Percentiles rank a stretch among this genome's conserved stretches.
Conservation (phyloP, 2,329 filamentous ascomycete species). For the Talaromyces sp. region DNA sequence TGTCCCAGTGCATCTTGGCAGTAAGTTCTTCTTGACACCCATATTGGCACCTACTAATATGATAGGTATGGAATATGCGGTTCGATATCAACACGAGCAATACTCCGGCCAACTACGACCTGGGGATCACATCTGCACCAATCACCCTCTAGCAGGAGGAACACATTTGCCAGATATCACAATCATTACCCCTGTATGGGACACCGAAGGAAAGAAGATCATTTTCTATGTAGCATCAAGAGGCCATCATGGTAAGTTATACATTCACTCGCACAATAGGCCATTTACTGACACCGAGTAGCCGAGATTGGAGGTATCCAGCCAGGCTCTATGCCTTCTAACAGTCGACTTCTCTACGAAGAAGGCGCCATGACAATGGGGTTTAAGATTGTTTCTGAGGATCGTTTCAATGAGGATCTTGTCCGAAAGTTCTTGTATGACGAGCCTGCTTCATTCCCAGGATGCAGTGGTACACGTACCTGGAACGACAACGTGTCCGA, state of each 20-base stretch:
- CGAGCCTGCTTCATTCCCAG: constrained; percentile 70
- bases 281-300: background rate
- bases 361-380: constrained; percentile 48
- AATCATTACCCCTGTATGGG: constrained; percentile 75
- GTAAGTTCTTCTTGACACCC: constrained; percentile 61
- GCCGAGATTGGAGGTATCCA: constrained; percentile 79
- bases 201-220: constrained; percentile 59
- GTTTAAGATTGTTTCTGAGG: constrained; percentile 67
- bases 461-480: constrained; percentile 74
- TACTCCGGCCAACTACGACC: constrained; percentile 69
- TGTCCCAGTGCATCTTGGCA: constrained; percentile 72
- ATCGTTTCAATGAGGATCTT: constrained; percentile 72
- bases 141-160: constrained; percentile 79
- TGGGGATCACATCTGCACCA: constrained; percentile 78
- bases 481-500: constrained; percentile 82
- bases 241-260: constrained; percentile 61
- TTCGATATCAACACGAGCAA: constrained; percentile 72
- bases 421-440: constrained; percentile 69
- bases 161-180: constrained; percentile 83
- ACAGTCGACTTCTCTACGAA: constrained; percentile 46
- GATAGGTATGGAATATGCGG: constrained; percentile 55
- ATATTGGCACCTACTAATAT: background rate
- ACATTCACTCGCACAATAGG: background rate
- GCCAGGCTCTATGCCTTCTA: constrained; percentile 74
- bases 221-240: constrained; percentile 78